A percentile compares a stretch with the other conserved stretches of the same genome.
Evolutionary conservation across 2,329 filamentous ascomycete genomes (phyloP).

Genomic region (Stagonosporopsis rhizophila): DNA sequence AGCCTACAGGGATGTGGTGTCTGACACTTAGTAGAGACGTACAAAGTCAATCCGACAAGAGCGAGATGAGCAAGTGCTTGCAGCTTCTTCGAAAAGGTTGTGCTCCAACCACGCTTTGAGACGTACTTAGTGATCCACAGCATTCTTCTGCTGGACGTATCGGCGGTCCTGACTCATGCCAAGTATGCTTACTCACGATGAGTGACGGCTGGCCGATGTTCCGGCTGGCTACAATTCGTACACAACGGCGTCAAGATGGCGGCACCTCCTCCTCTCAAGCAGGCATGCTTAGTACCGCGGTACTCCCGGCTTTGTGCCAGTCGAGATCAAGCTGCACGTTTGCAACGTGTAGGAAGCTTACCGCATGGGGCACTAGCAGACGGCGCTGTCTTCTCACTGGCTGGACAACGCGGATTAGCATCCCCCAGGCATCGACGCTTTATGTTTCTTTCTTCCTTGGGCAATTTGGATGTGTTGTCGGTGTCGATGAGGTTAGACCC

Average conservation of each 20-base stretch:
- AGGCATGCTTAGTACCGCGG: not conserved
- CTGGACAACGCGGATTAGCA: slow-evolving; percentile 4
- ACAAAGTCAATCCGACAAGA: not conserved
- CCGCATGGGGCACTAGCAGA: slow-evolving; percentile 9
- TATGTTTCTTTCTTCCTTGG: slow-evolving; percentile 4
- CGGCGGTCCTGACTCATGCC: not conserved
- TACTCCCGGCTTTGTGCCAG: not conserved
- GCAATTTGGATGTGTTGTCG: not conserved
- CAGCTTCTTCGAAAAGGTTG: not conserved
- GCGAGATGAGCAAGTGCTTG: not conserved
- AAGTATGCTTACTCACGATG: not conserved
- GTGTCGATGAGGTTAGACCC: not conserved
- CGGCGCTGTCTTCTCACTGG: slow-evolving; percentile 3
- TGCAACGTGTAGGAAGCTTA: slow-evolving; percentile 13
- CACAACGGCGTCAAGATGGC: not conserved
- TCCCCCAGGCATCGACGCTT: slow-evolving; percentile 6
- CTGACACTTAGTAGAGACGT: too few relatives aligned
- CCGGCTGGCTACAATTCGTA: not conserved
- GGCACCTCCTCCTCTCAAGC: too few relatives aligned
- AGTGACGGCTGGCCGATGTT: not conserved
- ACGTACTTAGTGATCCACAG: too few relatives aligned
- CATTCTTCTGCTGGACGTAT: not conserved
- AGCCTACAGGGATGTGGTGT: too few relatives aligned
- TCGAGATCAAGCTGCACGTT: not conserved
- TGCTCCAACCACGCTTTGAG: too few relatives aligned